phyloP scores from a whole-genome alignment of 139 green algal species.

The Picochlorum sp. region DNA sequence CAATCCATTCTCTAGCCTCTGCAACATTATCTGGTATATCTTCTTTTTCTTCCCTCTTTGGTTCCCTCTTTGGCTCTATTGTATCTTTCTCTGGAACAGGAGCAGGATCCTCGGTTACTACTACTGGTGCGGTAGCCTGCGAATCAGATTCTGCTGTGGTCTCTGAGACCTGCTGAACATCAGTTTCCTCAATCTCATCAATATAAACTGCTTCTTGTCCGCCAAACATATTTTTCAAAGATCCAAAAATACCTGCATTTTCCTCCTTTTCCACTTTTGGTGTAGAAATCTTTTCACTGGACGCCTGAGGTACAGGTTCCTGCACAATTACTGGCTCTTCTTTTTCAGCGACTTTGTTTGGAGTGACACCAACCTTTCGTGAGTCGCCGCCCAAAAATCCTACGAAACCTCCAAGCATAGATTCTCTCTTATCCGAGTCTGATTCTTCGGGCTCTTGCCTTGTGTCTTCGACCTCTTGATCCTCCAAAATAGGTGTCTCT shows the following conservation, averaged over 20 bases:
- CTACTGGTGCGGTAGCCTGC: too few relatives aligned
- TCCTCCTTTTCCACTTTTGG: neutral
- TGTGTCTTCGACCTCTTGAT: slow-evolving; percentile 7
- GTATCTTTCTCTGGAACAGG: slow-evolving; percentile 9
- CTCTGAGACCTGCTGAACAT: neutral
- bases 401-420: neutral
- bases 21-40: slow-evolving; percentile 32
- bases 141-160: neutral
- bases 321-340: slow-evolving; percentile 3
- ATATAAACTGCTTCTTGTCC: slow-evolving; percentile 2
- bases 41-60: slow-evolving; percentile 1
- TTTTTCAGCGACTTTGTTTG: neutral
- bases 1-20: slow-evolving; percentile 38
- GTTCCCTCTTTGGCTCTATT: slow-evolving; percentile 15
- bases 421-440: neutral
- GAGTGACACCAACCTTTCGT: neutral
- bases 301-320: slow-evolving; percentile 5
- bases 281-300: slow-evolving; percentile 2
- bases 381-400: neutral
- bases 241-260: neutral
- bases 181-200: slow-evolving; percentile 19
- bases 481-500: slow-evolving; percentile 1
- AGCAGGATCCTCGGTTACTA: neutral
- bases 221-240: slow-evolving; percentile 5
- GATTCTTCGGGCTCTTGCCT: slow-evolving; percentile 4